phyloP scores from a whole-genome alignment of 2,329 filamentous ascomycete species.

The Teratosphaeria pseudoeucalypti region DNA sequence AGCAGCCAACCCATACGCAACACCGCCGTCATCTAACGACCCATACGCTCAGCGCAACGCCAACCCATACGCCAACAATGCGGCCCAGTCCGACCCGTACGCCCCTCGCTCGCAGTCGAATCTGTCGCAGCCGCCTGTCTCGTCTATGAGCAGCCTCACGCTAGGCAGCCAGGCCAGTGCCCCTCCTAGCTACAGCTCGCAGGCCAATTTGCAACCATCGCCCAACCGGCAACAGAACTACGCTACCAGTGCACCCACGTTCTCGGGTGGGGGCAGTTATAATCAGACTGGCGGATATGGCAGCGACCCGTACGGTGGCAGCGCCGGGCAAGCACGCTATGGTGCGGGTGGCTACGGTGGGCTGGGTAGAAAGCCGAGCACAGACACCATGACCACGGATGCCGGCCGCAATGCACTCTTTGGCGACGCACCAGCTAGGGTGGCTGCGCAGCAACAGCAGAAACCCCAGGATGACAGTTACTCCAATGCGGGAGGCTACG shows the following conservation, averaged over 20 bases:
- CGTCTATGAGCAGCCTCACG: constrained; percentile 21
- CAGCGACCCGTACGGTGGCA: constrained; percentile 41
- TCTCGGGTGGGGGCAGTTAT: constrained; percentile 20
- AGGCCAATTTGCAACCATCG: constrained; percentile 7
- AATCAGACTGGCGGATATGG: constrained; percentile 40
- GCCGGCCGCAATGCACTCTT: constrained; percentile 56
- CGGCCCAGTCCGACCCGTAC: constrained; percentile 18
- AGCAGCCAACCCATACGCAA: constrained; percentile 46
- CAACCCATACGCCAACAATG: constrained; percentile 24
- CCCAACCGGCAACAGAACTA: constrained; percentile 33
- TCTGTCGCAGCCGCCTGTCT: constrained; percentile 20
- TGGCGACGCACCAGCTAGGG: constrained; percentile 43
- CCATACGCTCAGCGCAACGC: constrained; percentile 39
- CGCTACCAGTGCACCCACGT: constrained; percentile 26
- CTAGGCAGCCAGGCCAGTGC: constrained; percentile 16
- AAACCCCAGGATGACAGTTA: constrained; percentile 19
- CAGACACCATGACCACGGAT: constrained; percentile 42
- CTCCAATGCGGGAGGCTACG: constrained; percentile 19
- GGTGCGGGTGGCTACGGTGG: constrained; percentile 45
- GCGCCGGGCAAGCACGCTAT: constrained; percentile 29
- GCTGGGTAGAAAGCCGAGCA: constrained; percentile 40
- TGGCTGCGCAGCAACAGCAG: constrained; percentile 33
- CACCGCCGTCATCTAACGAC: constrained; percentile 35
- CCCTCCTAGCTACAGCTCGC: constrained; percentile 27
- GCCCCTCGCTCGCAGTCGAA: constrained; percentile 14